Evolutionary conservation across 768 basidiomycete species (phyloP).

Genomic region (Lactifluus hygrophoroides): DNA sequence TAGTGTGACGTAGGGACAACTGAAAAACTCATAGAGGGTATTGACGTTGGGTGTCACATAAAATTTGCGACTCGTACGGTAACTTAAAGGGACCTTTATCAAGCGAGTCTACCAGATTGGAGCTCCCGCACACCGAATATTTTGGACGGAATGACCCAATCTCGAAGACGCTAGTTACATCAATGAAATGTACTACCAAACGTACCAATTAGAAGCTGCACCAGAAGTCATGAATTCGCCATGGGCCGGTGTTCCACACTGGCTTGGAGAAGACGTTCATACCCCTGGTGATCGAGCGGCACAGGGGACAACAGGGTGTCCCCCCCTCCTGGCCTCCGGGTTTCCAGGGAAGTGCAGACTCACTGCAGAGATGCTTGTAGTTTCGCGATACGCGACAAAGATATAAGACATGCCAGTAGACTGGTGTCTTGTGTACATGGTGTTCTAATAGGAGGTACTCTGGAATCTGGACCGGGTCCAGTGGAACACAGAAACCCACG

Average conservation of each 20-base stretch:
- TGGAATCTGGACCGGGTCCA: neutral
- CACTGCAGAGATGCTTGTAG: neutral
- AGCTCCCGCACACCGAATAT: neutral
- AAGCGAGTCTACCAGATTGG: neutral
- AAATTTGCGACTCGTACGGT: neutral
- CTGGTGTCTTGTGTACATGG: neutral
- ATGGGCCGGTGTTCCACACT: neutral
- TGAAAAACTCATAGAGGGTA: neutral
- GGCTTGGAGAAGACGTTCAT: neutral
- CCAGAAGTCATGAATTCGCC: neutral
- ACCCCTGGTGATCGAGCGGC: neutral
- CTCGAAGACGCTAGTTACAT: neutral
- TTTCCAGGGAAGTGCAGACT: too few relatives aligned
- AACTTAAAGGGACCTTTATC: too few relatives aligned
- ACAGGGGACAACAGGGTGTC: neutral
- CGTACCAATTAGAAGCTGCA: neutral
- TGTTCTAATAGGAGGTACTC: neutral
- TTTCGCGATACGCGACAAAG: neutral
- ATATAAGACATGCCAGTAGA: neutral
- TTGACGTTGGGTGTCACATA: neutral
- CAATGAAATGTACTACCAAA: neutral
- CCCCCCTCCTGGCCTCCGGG: too few relatives aligned
- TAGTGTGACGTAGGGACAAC: neutral
- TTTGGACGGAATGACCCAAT: neutral
- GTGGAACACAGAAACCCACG: neutral